Percentiles rank a stretch among this genome's conserved stretches.
Evolutionary conservation across 2,329 filamentous ascomycete species (phyloP).

Genomic region (Colletotrichum horii): DNA sequence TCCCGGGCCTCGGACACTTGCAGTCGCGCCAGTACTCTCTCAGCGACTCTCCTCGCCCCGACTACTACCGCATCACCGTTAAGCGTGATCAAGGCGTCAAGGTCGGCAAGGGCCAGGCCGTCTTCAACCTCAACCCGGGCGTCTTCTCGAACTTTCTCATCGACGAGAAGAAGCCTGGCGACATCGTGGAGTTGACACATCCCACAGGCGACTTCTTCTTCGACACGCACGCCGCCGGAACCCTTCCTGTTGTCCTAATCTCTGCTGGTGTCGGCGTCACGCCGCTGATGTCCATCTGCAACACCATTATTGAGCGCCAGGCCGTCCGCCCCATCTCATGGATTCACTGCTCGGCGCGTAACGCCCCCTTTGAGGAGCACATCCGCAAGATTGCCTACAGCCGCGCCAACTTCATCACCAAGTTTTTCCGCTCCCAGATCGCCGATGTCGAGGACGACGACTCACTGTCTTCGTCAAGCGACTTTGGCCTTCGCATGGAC

Average conservation of each 20-base stretch:
- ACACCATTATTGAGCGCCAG: slow-evolving; percentile 52
- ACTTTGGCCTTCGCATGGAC: slow-evolving; percentile 47
- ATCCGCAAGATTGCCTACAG: slow-evolving; percentile 49
- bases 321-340: slow-evolving; percentile 58
- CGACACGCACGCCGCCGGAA: slow-evolving; percentile 42
- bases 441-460: slow-evolving; percentile 46
- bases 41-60: slow-evolving; percentile 64
- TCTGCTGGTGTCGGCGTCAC: slow-evolving; percentile 66
- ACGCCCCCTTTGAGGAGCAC: slow-evolving; percentile 59
- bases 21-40: slow-evolving; percentile 78
- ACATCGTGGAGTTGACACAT: slow-evolving; percentile 69
- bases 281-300: slow-evolving; percentile 66
- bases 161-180: slow-evolving; percentile 64
- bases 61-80: slow-evolving; percentile 74
- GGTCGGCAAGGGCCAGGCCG: slow-evolving; percentile 43
- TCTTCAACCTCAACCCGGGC: slow-evolving; percentile 59
- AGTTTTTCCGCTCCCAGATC: slow-evolving; percentile 55
- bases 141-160: slow-evolving; percentile 75
- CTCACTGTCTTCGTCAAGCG: slow-evolving; percentile 49
- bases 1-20: slow-evolving; percentile 60
- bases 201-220: slow-evolving; percentile 68
- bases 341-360: slow-evolving; percentile 58
- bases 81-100: slow-evolving; percentile 65
- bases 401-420: slow-evolving; percentile 38
- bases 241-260: slow-evolving; percentile 62